Evolutionary conservation across 805 yeast species (phyloP).

Genomic region (Lachancea nothofagi): DNA sequence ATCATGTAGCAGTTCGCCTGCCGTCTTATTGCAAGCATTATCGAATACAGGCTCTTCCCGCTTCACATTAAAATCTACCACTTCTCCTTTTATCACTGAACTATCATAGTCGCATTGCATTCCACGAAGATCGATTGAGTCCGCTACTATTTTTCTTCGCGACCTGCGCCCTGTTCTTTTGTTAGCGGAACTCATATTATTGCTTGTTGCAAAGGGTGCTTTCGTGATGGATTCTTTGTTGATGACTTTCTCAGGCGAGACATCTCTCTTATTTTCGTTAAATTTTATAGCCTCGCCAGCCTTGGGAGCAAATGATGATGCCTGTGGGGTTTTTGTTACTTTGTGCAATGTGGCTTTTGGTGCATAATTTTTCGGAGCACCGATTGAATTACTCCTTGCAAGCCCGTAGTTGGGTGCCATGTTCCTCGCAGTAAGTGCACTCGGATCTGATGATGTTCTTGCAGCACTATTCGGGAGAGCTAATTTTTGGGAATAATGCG

Average conservation of each 20-base stretch:
- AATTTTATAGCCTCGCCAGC: background rate
- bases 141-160: conserved; percentile 15
- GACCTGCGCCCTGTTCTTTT: conserved; percentile 3
- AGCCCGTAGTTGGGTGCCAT: conserved; percentile 18
- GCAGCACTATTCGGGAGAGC: background rate
- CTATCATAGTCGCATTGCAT: background rate
- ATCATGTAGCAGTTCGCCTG: conserved; percentile 32
- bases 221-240: background rate
- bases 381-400: conserved; percentile 2
- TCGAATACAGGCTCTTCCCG: conserved; percentile 1
- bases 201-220: background rate
- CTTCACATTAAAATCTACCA: background rate
- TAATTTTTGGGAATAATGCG: conserved; percentile 6
- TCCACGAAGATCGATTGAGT: conserved; percentile 16
- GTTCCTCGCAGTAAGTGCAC: background rate
- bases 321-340: background rate
- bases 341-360: conserved; percentile 9
- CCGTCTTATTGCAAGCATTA: conserved; percentile 21
- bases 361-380: conserved; percentile 13
- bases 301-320: conserved; percentile 6
- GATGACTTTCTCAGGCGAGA: background rate
- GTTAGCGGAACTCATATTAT: background rate
- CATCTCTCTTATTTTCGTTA: background rate
- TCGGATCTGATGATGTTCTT: background rate
- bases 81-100: background rate